These are phyloP conservation scores for Fusarium dlaminii DNA, from an alignment of 2,329 filamentous ascomycete species.

Conservation along the genomic window DNA sequence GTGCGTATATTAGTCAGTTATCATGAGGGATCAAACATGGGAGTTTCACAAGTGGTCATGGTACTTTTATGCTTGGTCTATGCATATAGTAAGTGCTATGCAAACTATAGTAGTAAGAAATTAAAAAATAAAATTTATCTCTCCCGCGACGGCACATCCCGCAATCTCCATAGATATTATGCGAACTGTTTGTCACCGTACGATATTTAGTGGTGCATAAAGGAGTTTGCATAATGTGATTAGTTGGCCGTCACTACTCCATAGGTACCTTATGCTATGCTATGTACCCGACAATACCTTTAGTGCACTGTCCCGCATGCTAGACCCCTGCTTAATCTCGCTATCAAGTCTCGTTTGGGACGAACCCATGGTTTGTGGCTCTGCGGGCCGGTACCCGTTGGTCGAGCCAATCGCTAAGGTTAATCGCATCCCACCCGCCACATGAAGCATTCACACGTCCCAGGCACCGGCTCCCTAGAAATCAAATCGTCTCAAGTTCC, in stretches of 20 bases:
- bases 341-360: slow-evolving; percentile 14
- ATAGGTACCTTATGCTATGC: background rate
- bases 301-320: background rate
- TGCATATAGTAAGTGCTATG: background rate
- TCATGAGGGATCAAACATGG: background rate
- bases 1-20: background rate
- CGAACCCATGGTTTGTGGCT: slow-evolving; percentile 8
- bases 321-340: slow-evolving; percentile 38
- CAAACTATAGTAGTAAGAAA: background rate
- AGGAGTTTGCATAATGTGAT: background rate
- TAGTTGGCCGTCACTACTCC: slow-evolving; percentile 11
- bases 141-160: background rate
- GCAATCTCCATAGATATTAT: background rate
- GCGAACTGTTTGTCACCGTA: background rate
- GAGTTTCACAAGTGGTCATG: background rate
- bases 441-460: slow-evolving; percentile 1
- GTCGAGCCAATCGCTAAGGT: slow-evolving; percentile 15
- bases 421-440: background rate
- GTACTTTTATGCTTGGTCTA: background rate
- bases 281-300: background rate
- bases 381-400: slow-evolving; percentile 26
- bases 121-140: background rate
- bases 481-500: slow-evolving; percentile 1
- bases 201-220: background rate
- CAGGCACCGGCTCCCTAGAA: background rate